Conservation (phyloP, 225 moss, liverwort and hornwort species). For the Takakia lepidozioides region DNA sequence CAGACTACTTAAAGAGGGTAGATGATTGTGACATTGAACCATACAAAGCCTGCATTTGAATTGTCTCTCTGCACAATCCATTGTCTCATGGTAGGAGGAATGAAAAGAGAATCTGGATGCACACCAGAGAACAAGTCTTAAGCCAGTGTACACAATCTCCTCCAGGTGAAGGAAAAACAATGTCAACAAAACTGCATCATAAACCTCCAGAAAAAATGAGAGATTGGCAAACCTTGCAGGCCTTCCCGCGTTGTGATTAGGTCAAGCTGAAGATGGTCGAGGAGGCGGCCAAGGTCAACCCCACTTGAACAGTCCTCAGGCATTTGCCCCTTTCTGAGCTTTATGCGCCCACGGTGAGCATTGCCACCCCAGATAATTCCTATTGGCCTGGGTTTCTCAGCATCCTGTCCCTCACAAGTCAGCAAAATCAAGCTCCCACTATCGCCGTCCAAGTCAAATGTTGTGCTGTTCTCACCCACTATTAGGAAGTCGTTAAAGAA, state of each 20-base stretch:
- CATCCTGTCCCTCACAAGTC: slow-evolving; percentile 1
- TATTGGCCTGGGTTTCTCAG: slow-evolving; percentile 15
- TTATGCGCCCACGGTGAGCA: slow-evolving; percentile 21
- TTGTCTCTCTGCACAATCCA: too few relatives aligned
- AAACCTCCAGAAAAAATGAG: too few relatives aligned
- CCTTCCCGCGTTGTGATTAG: slow-evolving; percentile 10
- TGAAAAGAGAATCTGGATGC: too few relatives aligned
- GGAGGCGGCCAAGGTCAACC: slow-evolving; percentile 22
- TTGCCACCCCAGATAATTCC: slow-evolving; percentile 29
- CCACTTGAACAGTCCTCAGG: slow-evolving; percentile 28
- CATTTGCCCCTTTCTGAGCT: slow-evolving; percentile 16
- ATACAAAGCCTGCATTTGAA: too few relatives aligned
- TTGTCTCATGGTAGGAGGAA: too few relatives aligned
- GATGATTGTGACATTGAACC: too few relatives aligned
- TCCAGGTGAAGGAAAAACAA: too few relatives aligned
- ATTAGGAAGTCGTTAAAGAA: slow-evolving; percentile 24
- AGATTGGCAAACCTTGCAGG: slow-evolving; percentile 15
- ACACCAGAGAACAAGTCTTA: too few relatives aligned
- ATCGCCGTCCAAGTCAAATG: slow-evolving; percentile 26
- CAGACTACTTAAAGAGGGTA: too few relatives aligned
- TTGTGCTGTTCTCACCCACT: slow-evolving; percentile 18
- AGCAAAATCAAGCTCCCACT: slow-evolving; percentile 25
- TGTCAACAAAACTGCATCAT: too few relatives aligned
- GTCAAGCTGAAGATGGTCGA: slow-evolving; percentile 20
- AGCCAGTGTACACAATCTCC: too few relatives aligned